A percentile compares a stretch with the other conserved stretches of the same genome.
These are phyloP conservation scores for Lachnellula subtilissima DNA, from an alignment of 2,329 filamentous ascomycete genomes.

Conservation along the genomic window DNA sequence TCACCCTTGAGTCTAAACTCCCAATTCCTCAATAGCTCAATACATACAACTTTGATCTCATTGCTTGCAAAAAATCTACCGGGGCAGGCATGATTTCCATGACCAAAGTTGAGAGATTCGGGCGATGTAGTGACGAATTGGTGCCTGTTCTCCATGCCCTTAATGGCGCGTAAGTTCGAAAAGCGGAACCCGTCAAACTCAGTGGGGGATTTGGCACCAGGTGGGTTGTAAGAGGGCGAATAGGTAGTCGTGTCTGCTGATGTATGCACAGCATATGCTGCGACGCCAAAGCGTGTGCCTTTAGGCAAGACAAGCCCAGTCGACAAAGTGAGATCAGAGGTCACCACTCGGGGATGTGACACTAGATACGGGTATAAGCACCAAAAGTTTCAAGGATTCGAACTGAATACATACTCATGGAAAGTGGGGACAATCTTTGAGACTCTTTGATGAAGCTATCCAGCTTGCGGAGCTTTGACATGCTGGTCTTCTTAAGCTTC, in stretches of 20 bases:
- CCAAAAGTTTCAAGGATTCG: neutral
- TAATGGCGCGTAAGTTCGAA: conserved; percentile 17
- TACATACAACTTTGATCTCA: conserved; percentile 45
- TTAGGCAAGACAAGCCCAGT: conserved; percentile 33
- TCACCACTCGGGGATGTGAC: conserved; percentile 18
- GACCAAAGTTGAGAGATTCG: conserved; percentile 36
- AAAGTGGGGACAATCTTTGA: conserved; percentile 33
- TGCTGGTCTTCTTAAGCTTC: conserved; percentile 29
- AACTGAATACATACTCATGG: conserved; percentile 22
- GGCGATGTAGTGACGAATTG: conserved; percentile 34
- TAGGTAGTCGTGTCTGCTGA: conserved; percentile 22
- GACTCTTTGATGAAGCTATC: conserved; percentile 41
- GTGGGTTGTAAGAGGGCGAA: conserved; percentile 25
- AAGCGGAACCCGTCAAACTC: conserved; percentile 26
- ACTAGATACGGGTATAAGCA: conserved; percentile 8
- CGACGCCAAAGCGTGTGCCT: conserved; percentile 29
- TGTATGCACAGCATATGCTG: conserved; percentile 24
- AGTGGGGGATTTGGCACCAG: neutral
- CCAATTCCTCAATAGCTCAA: conserved; percentile 32
- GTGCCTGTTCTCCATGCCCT: conserved; percentile 25
- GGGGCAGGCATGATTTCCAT: conserved; percentile 41
- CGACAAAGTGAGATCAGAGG: conserved; percentile 28
- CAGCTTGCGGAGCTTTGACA: conserved; percentile 31
- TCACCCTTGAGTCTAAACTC: conserved; percentile 55
- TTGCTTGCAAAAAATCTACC: conserved; percentile 38